Evolutionary conservation across 129 eudicot species (phyloP).

Genomic region (Tanacetum coccineum): DNA sequence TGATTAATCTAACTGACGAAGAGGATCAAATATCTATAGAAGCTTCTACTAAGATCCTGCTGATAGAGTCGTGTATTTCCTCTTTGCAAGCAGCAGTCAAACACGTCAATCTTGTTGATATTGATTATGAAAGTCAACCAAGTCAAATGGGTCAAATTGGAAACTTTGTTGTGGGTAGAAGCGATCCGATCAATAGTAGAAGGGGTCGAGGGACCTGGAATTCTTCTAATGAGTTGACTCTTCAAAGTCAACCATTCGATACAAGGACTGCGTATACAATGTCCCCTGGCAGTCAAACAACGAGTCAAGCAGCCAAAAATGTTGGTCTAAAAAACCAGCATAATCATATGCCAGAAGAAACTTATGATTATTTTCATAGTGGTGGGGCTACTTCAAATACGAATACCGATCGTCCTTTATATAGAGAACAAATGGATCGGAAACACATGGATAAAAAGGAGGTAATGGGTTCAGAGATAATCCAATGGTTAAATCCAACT

Average conservation of each 20-base stretch:
- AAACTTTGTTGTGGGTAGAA: constrained; percentile 24
- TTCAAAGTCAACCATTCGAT: constrained; percentile 6
- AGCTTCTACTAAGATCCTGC: constrained; percentile 40
- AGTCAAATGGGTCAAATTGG: constrained; percentile 9
- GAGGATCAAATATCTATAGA: constrained; percentile 42
- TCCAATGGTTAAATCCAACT: constrained; percentile 22
- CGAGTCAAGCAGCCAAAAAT: constrained; percentile 20
- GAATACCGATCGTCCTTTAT: constrained; percentile 15
- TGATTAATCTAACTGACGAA: constrained; percentile 22
- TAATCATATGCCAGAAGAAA: constrained; percentile 19
- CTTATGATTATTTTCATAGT: constrained; percentile 6
- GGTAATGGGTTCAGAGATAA: not conserved
- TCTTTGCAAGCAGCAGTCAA: constrained; percentile 36
- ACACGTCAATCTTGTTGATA: constrained; percentile 5
- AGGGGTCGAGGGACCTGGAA: constrained; percentile 15
- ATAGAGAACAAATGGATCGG: constrained; percentile 12
- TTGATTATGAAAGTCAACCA: constrained; percentile 6
- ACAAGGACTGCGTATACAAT: not conserved
- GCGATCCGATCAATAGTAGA: constrained; percentile 13
- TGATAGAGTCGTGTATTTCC: constrained; percentile 39
- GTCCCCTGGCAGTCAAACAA: constrained; percentile 18
- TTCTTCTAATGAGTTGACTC: constrained; percentile 22
- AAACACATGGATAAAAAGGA: not conserved
- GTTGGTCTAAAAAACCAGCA: constrained; percentile 14
- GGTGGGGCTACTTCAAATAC: constrained; percentile 6